A percentile compares a stretch with the other conserved stretches of the same genome.
These are phyloP conservation scores for Populus simonii DNA, from an alignment of 345 rosid species.

Conservation along the genomic window DNA sequence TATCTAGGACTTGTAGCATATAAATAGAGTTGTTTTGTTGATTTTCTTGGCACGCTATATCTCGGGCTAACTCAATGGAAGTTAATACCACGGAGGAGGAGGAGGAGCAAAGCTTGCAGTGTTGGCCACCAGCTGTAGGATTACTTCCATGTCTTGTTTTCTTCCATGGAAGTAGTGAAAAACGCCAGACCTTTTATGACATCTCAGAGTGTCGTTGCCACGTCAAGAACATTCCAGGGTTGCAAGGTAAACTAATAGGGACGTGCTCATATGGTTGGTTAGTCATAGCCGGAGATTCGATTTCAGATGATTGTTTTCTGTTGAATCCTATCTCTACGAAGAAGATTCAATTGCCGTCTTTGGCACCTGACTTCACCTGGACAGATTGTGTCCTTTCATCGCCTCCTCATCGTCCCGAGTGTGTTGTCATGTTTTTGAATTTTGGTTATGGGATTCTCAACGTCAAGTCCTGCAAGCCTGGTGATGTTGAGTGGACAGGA, in stretches of 20 bases:
- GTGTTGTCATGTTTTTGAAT: not conserved
- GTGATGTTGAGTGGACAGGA: too few relatives aligned
- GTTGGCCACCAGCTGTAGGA: too few relatives aligned
- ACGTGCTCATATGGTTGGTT: not conserved
- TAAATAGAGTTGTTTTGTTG: too few relatives aligned
- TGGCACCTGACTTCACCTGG: not conserved
- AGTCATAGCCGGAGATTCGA: not conserved
- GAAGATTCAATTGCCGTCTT: not conserved
- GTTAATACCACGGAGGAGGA: too few relatives aligned
- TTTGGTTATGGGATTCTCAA: not conserved
- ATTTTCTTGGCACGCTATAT: too few relatives aligned
- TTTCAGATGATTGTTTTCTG: not conserved
- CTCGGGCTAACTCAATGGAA: too few relatives aligned
- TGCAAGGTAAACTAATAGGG: not conserved
- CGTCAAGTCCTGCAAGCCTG: not conserved
- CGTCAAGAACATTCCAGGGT: not conserved
- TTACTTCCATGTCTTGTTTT: too few relatives aligned
- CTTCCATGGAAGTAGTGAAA: too few relatives aligned
- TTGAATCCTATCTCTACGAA: not conserved
- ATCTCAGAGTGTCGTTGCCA: not conserved
- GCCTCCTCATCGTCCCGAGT: not conserved
- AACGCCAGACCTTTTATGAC: too few relatives aligned
- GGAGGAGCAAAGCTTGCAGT: too few relatives aligned
- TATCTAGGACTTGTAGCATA: too few relatives aligned
- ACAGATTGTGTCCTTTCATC: not conserved